Percentiles rank a stretch among this genome's conserved stretches.
These are phyloP conservation scores for Apocynum venetum DNA, from an alignment of 257 asterid species.

Conservation along the genomic window DNA sequence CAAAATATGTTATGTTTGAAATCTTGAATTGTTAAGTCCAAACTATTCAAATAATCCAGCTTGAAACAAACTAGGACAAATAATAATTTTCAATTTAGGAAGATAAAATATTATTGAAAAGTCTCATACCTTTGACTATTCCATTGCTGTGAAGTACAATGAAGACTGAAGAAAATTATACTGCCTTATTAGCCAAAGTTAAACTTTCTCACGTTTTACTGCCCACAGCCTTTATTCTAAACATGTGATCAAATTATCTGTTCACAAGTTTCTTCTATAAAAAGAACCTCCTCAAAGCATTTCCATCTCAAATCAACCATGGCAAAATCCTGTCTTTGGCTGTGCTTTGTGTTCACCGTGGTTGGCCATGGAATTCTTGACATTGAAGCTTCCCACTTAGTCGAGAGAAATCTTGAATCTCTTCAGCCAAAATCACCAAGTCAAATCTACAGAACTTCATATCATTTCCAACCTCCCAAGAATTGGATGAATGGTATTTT, in stretches of 20 bases:
- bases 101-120: background rate
- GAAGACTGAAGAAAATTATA: background rate
- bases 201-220: too few species aligned
- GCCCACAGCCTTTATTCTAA: too few species aligned
- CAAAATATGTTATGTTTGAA: background rate
- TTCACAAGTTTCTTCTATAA: background rate
- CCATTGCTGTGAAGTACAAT: background rate
- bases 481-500: slow-evolving; percentile 39
- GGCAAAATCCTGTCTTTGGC: slow-evolving; percentile 6
- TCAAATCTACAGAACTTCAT: slow-evolving; percentile 29
- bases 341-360: background rate
- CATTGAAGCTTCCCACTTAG: slow-evolving; percentile 17
- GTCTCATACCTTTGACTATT: background rate
- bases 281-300: background rate
- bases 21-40: background rate
- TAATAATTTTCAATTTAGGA: background rate
- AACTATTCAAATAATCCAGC: background rate
- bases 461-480: slow-evolving; percentile 40
- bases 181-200: background rate
- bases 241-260: background rate
- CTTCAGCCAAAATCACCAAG: slow-evolving; percentile 1
- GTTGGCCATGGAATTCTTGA: slow-evolving; percentile 10
- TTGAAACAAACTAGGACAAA: background rate
- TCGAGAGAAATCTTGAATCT: slow-evolving; percentile 6
- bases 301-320: slow-evolving; percentile 3